Conservation (phyloP, 768 basidiomycete species). For the Trametes sanguinea region DNA sequence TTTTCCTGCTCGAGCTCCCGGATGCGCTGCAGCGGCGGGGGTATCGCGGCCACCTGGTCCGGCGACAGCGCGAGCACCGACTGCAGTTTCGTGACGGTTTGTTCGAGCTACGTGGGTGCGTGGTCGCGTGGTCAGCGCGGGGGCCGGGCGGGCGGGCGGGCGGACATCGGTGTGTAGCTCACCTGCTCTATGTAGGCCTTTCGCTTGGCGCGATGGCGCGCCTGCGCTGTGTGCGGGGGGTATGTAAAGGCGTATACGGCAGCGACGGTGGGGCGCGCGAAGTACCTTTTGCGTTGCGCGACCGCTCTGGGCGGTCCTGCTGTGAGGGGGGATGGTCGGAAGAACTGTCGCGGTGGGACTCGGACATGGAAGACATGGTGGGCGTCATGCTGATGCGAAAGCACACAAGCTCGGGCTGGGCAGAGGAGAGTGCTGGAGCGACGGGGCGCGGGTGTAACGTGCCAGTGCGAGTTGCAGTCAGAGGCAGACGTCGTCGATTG, state of each 20-base stretch:
- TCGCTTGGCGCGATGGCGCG: constrained; percentile 86
- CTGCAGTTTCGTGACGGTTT: constrained; percentile 84
- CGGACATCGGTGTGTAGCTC: not conserved
- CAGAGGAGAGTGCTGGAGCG: no score
- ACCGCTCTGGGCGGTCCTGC: constrained; percentile 26
- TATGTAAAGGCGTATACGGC: not conserved
- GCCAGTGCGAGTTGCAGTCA: no score
- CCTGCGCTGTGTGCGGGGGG: constrained; percentile 73
- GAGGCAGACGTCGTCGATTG: no score
- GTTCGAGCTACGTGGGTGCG: constrained; percentile 61
- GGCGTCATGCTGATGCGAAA: constrained; percentile 21
- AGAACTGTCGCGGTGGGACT: constrained; percentile 21
- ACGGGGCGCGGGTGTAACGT: no score
- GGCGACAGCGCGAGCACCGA: constrained; percentile 69
- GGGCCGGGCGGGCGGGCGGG: not conserved
- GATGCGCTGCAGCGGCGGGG: constrained; percentile 73
- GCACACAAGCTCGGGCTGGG: no score
- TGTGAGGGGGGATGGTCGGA: constrained; percentile 19
- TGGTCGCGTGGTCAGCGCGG: not conserved
- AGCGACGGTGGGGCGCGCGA: not conserved
- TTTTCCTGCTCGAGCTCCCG: constrained; percentile 86
- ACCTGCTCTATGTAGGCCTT: constrained; percentile 94
- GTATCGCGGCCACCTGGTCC: constrained; percentile 73
- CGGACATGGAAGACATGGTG: constrained; percentile 18
- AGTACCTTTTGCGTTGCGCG: constrained; percentile 33